phyloP scores from a whole-genome alignment of 805 yeast genomes.

The Ogataea philodendri region DNA sequence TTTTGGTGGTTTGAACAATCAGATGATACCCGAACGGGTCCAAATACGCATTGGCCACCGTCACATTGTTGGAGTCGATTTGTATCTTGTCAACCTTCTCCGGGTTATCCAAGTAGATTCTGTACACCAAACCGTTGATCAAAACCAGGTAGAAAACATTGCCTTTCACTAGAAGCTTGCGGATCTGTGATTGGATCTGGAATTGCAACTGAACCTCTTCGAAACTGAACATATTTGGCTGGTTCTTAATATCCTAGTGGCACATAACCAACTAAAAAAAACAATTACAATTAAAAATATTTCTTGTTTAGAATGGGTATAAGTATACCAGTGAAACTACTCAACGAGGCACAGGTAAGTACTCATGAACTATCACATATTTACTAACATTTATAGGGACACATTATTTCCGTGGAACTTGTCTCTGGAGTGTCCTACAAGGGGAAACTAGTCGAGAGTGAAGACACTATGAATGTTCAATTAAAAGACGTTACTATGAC shows the following conservation, averaged over 20 bases:
- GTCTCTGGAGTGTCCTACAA: conserved; percentile 83
- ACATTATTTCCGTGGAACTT: conserved; percentile 76
- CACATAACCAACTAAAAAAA: conserved; percentile 10
- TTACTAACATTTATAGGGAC: too few species aligned
- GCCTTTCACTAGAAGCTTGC: conserved; percentile 50
- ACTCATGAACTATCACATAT: conserved; percentile 9
- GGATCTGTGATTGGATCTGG: conserved; percentile 36
- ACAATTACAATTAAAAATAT: not conserved
- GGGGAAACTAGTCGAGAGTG: conserved; percentile 80
- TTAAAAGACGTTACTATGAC: conserved; percentile 79
- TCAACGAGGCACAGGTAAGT: conserved; percentile 73
- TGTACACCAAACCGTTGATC: conserved; percentile 49
- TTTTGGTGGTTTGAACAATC: conserved; percentile 44
- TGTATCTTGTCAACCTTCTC: conserved; percentile 49
- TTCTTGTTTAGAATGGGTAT: conserved; percentile 45
- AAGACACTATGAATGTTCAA: conserved; percentile 94
- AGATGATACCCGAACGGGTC: conserved; percentile 55
- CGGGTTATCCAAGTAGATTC: conserved; percentile 68
- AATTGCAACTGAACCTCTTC: conserved; percentile 37
- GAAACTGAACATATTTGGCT: conserved; percentile 19
- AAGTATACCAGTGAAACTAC: conserved; percentile 80
- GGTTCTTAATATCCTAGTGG: conserved; percentile 2
- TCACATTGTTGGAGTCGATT: conserved; percentile 28
- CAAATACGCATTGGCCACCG: conserved; percentile 38
- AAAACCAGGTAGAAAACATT: conserved; percentile 58